phyloP scores from a whole-genome alignment of 108 stramenopile genomes.

The Ochromonas danica region DNA sequence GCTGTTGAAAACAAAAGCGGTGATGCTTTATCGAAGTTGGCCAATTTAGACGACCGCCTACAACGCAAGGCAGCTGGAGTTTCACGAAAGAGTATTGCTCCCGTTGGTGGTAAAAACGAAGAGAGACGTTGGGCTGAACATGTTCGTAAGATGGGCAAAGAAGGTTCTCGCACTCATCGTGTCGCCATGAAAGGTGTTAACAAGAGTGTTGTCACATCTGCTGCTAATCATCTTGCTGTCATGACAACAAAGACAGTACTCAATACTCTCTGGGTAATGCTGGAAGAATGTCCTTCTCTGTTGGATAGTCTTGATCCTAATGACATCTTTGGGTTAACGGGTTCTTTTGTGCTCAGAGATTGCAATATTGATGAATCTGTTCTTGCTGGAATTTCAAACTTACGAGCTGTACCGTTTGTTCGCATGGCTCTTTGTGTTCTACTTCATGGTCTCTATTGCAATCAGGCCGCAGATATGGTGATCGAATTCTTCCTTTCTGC shows the following conservation, averaged over 20 bases:
- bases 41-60: too few species aligned
- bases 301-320: not conserved
- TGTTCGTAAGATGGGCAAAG: too few species aligned
- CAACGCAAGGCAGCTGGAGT: too few species aligned
- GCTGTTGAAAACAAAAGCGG: too few species aligned
- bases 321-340: too few species aligned
- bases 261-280: not conserved
- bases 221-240: constrained; percentile 6
- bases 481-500: not conserved
- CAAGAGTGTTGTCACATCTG: too few species aligned
- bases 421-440: not conserved
- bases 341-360: not conserved
- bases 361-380: constrained; percentile 6
- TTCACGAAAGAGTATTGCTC: too few species aligned
- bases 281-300: constrained; percentile 3
- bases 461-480: not conserved
- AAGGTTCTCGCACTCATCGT: too few species aligned
- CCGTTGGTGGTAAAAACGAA: too few species aligned
- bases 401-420: not conserved
- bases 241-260: not conserved
- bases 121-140: too few species aligned
- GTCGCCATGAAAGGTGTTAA: too few species aligned
- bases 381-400: not conserved
- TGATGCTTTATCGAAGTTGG: too few species aligned
- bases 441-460: constrained; percentile 19